Conservation (phyloP, 768 basidiomycete species). For the Suillus weaverae region DNA sequence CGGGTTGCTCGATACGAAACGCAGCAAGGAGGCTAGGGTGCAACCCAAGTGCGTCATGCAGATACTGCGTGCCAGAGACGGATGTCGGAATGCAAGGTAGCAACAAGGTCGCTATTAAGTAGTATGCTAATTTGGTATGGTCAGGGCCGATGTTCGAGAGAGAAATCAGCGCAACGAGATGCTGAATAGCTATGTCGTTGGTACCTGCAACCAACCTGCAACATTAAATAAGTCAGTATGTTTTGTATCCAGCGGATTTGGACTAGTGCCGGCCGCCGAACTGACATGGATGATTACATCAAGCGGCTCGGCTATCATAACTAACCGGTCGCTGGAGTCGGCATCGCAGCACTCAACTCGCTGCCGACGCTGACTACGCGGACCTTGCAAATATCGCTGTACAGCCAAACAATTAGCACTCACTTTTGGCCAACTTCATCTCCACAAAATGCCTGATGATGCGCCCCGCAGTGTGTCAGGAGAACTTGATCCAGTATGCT, state of each 20-base stretch:
- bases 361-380: slow-evolving; percentile 8
- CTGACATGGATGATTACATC: slow-evolving; percentile 17
- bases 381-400: neutral
- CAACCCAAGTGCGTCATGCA: neutral
- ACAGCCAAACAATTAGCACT: neutral
- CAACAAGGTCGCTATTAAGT: neutral
- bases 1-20: neutral
- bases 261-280: neutral
- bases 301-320: slow-evolving; percentile 10
- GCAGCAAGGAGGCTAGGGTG: neutral
- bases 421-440: slow-evolving; percentile 38
- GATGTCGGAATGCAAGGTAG: neutral
- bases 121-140: neutral
- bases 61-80: neutral
- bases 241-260: too few relatives aligned
- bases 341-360: neutral
- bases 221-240: neutral
- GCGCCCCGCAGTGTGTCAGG: slow-evolving; percentile 62
- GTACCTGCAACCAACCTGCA: neutral
- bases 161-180: neutral
- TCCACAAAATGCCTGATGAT: slow-evolving; percentile 48
- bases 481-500: slow-evolving; percentile 51
- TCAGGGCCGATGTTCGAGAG: neutral
- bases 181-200: neutral
- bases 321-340: neutral